Conservation (phyloP, 495 filamentous ascomycete species). For the Penicillium crystallinum region DNA sequence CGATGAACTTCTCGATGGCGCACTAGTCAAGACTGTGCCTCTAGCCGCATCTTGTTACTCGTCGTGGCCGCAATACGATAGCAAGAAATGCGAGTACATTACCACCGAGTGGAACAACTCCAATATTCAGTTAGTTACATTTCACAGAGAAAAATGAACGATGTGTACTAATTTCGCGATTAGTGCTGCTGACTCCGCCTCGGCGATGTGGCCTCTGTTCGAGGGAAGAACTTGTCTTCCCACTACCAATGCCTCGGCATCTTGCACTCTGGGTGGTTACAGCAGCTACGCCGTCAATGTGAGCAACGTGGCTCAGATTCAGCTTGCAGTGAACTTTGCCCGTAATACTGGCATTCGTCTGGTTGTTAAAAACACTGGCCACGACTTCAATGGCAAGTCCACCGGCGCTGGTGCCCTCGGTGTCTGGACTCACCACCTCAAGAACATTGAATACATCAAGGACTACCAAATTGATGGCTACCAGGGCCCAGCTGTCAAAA, state of each 20-base stretch:
- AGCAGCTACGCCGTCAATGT: constrained; percentile 57
- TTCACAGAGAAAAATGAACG: neutral
- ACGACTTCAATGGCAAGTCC: constrained; percentile 58
- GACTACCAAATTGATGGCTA: constrained; percentile 34
- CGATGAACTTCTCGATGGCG: constrained; percentile 43
- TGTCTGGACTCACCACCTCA: constrained; percentile 59
- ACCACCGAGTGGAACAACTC: constrained; percentile 26
- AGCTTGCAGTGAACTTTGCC: constrained; percentile 58
- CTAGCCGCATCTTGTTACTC: constrained; percentile 51
- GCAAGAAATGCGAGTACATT: constrained; percentile 32
- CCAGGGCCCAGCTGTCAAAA: constrained; percentile 47
- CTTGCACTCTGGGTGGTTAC: constrained; percentile 54
- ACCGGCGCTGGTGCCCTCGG: constrained; percentile 50
- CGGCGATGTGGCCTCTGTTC: constrained; percentile 43
- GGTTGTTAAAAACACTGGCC: constrained; percentile 67
- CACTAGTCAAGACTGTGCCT: constrained; percentile 52
- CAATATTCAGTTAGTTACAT: constrained; percentile 24
- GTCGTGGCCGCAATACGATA: constrained; percentile 43
- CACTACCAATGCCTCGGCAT: constrained; percentile 26
- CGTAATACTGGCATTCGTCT: constrained; percentile 53
- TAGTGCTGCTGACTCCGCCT: constrained; percentile 30
- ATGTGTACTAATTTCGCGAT: neutral
- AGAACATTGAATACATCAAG: constrained; percentile 34
- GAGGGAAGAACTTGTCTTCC: constrained; percentile 34
- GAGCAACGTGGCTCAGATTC: constrained; percentile 49